Evolutionary conservation across 495 filamentous ascomycete genomes (phyloP), one percentile per base, ranked within the genome.

Genomic region (Penicillium pulvis): DNA sequence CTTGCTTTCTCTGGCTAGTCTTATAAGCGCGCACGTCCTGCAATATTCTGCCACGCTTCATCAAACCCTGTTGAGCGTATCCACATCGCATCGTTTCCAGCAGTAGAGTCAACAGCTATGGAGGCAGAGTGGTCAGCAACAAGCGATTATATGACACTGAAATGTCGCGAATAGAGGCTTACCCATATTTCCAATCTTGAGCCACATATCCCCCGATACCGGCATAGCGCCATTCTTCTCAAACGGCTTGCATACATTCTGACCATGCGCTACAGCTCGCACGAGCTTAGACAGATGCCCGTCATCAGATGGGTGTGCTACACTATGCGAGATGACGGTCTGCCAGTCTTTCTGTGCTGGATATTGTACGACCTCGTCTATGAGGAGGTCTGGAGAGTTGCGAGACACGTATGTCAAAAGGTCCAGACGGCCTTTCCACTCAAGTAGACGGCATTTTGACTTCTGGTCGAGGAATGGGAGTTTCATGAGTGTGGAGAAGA

Each of bases 271-370:
- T 12, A 92, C 62, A 4, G 91, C 89, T 30, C 93, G 74, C 19
- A 85, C 77, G 6, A 94, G 68, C 71, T 97, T 96, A 50, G 83
- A 72, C 24, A 83, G 70, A 70, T 97, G 92, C 0, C 92, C 91
- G 70, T 96, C 91, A 62, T 96, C 93, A 1, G n/a, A 14, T 1
- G 78, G 63, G 41, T 84, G 76, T 17, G 58, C 56, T 39, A 78
- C 74, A 10, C 87, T 74, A 6, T 85, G 75, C 10, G 79, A 63
- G 48, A 90, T 79, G 19, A 93, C 68, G 2, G 79, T 74, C 42
- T 75, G 66, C 87, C 85, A 90, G 45, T 60, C 58, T 6, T 63
- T 61, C 2, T 64, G 66, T 6, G 60, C 53, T 26, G 70, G 64
- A 58, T 92, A 90, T 0, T 71, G 63, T 1, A 61, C 59, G 17